Evolutionary conservation across 1,284 basidiomycete genomes (phyloP).

Genomic region (Leccinum pachyderme): DNA sequence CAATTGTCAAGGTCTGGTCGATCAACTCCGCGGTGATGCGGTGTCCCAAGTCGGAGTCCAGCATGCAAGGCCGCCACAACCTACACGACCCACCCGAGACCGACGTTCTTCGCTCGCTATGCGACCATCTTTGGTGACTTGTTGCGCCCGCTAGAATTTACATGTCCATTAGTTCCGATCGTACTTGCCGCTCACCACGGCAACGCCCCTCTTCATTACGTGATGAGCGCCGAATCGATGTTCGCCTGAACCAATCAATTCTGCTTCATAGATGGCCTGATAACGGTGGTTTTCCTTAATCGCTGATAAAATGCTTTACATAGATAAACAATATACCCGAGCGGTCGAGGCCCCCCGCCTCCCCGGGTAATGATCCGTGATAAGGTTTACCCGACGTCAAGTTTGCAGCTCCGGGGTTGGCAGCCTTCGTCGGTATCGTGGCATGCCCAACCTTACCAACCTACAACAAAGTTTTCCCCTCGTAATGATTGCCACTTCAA

Average conservation of each 20-base stretch:
- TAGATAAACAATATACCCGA: neutral
- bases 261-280: conserved; percentile 10
- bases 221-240: conserved; percentile 1
- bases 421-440: neutral
- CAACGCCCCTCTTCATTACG: conserved; percentile 10
- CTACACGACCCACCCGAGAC: neutral
- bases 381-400: neutral
- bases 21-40: neutral
- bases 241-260: neutral
- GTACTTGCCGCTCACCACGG: conserved; percentile 8
- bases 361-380: neutral
- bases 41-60: neutral
- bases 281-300: conserved; percentile 3
- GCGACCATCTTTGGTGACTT: conserved; percentile 2
- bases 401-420: neutral
- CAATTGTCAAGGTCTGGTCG: too few species aligned
- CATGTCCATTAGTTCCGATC: neutral
- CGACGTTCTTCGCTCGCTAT: neutral
- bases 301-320: neutral
- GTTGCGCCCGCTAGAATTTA: neutral
- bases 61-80: neutral
- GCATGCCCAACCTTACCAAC: neutral
- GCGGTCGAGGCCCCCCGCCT: neutral
- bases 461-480: neutral
- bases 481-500: neutral